Evolutionary conservation across 305 asterid genomes (phyloP).

Genomic region (Ilex paraguariensis): DNA sequence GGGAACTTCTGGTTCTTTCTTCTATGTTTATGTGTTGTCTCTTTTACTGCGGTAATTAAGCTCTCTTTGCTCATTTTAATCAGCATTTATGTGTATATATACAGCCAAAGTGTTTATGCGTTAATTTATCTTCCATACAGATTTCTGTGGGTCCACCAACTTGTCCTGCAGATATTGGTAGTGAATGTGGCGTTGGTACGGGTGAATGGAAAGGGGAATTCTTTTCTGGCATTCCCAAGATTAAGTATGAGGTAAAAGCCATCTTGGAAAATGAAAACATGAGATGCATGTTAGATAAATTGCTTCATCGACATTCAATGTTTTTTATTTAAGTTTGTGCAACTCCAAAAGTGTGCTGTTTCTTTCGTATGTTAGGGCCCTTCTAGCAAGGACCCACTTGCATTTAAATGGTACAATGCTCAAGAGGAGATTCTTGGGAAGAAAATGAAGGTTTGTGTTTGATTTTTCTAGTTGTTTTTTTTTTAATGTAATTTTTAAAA

Average conservation of each 20-base stretch:
- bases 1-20: slow-evolving; percentile 32
- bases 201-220: slow-evolving; percentile 80
- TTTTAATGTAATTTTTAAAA: background rate
- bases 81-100: background rate
- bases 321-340: too few species aligned
- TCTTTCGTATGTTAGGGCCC: slow-evolving; percentile 52
- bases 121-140: slow-evolving; percentile 27
- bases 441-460: slow-evolving; percentile 79
- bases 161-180: slow-evolving; percentile 60
- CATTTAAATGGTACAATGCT: slow-evolving; percentile 84
- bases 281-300: background rate
- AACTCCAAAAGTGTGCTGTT: too few species aligned
- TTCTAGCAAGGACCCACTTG: slow-evolving; percentile 66
- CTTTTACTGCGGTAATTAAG: slow-evolving; percentile 41
- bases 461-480: background rate
- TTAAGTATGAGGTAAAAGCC: slow-evolving; percentile 65
- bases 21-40: slow-evolving; percentile 31
- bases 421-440: slow-evolving; percentile 80
- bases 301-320: too few species aligned
- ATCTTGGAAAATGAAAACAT: background rate
- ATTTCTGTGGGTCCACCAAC: slow-evolving; percentile 62
- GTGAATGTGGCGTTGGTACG: slow-evolving; percentile 34
- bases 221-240: slow-evolving; percentile 72
- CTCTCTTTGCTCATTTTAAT: background rate
- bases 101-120: background rate